Conservation (phyloP, 1,284 basidiomycete species). For the Fomitiporia mediterranea region DNA sequence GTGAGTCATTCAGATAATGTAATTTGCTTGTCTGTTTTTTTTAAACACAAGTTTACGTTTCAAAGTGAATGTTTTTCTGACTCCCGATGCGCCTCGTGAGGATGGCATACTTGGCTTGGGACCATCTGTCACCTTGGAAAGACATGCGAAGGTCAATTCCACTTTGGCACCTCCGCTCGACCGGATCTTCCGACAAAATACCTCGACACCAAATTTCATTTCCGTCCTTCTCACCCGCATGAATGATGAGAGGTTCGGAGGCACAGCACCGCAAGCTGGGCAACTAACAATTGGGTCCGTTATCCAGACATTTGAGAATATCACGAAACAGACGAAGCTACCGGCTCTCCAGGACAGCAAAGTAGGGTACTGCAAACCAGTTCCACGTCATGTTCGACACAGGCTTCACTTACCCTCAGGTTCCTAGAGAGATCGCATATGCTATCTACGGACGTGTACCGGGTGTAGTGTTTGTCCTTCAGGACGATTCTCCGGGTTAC, state of each 20-base stretch:
- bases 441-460: constrained; percentile 51
- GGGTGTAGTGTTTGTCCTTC: constrained; percentile 39
- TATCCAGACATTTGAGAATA: constrained; percentile 30
- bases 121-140: constrained; percentile 32
- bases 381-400: constrained; percentile 60
- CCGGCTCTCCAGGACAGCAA: constrained; percentile 7
- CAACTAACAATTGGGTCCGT: constrained; percentile 24
- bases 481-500: constrained; percentile 25
- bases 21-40: background rate
- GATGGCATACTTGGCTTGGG: constrained; percentile 38
- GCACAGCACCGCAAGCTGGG: constrained; percentile 24
- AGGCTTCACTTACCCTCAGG: constrained; percentile 64
- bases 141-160: constrained; percentile 26
- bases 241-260: background rate
- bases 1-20: background rate
- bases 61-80: constrained; percentile 22
- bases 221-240: constrained; percentile 48
- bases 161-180: constrained; percentile 51
- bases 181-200: constrained; percentile 57
- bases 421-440: constrained; percentile 43
- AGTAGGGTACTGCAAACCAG: constrained; percentile 39
- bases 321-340: constrained; percentile 32
- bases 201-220: constrained; percentile 50
- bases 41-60: too few relatives aligned
- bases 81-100: background rate